Percentiles rank a stretch among this genome's conserved stretches.
Evolutionary conservation across 192 early-diverging fungal genomes (phyloP).

Genomic region (Rhizophagus clarus): DNA sequence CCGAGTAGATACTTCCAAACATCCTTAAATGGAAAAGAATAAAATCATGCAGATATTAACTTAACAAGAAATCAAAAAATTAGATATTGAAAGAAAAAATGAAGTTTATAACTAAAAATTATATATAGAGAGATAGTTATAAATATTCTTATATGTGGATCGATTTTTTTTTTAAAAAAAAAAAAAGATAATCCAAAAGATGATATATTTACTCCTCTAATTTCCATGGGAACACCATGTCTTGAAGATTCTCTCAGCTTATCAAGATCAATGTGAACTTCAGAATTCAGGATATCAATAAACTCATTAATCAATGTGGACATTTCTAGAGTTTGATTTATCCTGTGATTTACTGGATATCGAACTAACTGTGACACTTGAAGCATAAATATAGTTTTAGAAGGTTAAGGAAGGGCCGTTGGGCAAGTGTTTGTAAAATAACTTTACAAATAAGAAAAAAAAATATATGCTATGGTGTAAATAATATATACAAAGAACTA

Average conservation of each 20-base stretch:
- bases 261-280: constrained; percentile 82
- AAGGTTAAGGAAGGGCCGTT: not conserved
- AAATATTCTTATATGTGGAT: not conserved
- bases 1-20: constrained; percentile 89
- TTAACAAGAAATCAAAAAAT: constrained; percentile 18
- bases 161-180: not conserved
- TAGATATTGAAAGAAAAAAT: not conserved
- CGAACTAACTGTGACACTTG: not conserved
- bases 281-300: constrained; percentile 75
- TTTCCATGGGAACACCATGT: constrained; percentile 81
- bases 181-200: not conserved
- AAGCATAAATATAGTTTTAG: constrained; percentile 18
- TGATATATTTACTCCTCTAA: constrained; percentile 58
- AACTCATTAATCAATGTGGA: constrained; percentile 65
- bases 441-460: not conserved
- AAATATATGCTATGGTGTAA: not conserved
- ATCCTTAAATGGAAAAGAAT: constrained; percentile 50
- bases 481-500: not conserved
- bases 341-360: constrained; percentile 10
- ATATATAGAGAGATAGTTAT: not conserved
- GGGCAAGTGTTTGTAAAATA: not conserved
- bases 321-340: constrained; percentile 29
- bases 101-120: no score
- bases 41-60: constrained; percentile 12
- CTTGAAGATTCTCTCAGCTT: constrained; percentile 71